Evolutionary conservation across 2,329 filamentous ascomycete genomes (phyloP).

Genomic region (Hyphodiscus sp.): DNA sequence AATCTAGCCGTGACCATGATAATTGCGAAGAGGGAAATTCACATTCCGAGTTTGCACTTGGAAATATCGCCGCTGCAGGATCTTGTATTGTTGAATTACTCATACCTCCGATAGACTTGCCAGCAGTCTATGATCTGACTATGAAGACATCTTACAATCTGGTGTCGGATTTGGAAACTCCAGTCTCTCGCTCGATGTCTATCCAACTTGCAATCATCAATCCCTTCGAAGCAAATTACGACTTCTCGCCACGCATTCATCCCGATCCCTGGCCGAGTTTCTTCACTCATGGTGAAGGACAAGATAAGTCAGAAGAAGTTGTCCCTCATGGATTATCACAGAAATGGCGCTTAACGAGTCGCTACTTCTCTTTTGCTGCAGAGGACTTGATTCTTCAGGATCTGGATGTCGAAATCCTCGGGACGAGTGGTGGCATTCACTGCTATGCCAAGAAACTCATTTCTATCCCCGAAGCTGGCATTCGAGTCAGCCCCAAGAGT

Average conservation of each 20-base stretch:
- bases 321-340: conserved; percentile 63
- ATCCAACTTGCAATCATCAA: conserved; percentile 67
- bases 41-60: conserved; percentile 19
- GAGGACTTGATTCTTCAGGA: conserved; percentile 57
- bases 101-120: conserved; percentile 44
- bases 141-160: conserved; percentile 74
- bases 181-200: conserved; percentile 66
- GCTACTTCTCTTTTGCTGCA: conserved; percentile 69
- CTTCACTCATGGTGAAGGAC: conserved; percentile 50
- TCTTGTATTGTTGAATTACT: conserved; percentile 40
- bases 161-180: conserved; percentile 70
- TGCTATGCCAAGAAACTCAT: conserved; percentile 43
- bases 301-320: conserved; percentile 29
- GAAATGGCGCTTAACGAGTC: conserved; percentile 70
- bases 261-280: conserved; percentile 78
- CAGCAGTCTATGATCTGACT: conserved; percentile 58
- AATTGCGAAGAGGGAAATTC: conserved; percentile 4
- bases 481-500: conserved; percentile 55
- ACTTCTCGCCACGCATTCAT: conserved; percentile 75
- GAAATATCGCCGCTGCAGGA: conserved; percentile 39
- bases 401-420: conserved; percentile 55
- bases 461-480: conserved; percentile 34
- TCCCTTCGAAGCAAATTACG: conserved; percentile 89
- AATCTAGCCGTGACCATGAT: not conserved
- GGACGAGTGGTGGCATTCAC: conserved; percentile 54